Evolutionary conservation across 805 yeast genomes (phyloP).

Genomic region (Yarrowia bubula): DNA sequence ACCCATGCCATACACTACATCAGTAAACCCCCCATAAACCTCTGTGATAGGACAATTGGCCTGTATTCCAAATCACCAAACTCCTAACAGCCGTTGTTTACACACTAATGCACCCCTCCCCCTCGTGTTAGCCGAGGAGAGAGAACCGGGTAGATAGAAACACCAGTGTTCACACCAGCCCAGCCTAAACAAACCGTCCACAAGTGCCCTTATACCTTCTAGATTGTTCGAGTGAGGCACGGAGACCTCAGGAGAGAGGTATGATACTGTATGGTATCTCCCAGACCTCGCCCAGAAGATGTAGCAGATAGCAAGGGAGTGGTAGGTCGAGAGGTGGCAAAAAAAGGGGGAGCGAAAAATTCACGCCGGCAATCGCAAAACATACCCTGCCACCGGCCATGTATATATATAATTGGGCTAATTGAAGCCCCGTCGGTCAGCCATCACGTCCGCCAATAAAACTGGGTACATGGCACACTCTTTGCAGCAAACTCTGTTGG

Average conservation of each 20-base stretch:
- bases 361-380: background rate
- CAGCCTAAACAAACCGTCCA: too few relatives aligned
- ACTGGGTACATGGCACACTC: constrained; percentile 2
- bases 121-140: constrained; percentile 19
- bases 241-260: too few relatives aligned
- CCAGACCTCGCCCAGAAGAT: too few relatives aligned
- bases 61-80: too few relatives aligned
- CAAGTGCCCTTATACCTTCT: too few relatives aligned
- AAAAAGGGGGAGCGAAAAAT: background rate
- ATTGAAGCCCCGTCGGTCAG: background rate
- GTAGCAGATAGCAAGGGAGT: too few relatives aligned
- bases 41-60: too few relatives aligned
- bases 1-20: background rate
- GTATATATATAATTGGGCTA: constrained; percentile 9
- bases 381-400: background rate
- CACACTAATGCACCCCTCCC: constrained; percentile 13
- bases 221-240: too few relatives aligned
- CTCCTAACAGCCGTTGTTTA: too few relatives aligned
- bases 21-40: background rate
- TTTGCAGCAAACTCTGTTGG: too few relatives aligned
- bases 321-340: background rate
- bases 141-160: background rate
- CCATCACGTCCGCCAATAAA: background rate
- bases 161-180: too few relatives aligned
- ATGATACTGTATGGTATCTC: too few relatives aligned